Base-by-base conservation (phyloP, 2,329 filamentous ascomycete species). In the Nigrospora osmanthi region DNA sequence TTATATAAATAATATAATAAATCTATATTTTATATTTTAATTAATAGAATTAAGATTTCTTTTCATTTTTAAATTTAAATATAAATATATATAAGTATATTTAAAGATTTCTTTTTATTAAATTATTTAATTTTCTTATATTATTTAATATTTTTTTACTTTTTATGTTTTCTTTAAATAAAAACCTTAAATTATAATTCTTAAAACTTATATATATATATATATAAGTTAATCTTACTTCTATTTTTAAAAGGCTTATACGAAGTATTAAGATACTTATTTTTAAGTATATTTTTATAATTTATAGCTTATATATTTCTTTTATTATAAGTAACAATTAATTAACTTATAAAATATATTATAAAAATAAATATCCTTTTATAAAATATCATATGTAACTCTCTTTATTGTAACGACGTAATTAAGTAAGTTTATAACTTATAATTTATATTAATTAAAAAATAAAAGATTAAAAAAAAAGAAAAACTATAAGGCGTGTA, bases 231-330 rank as follows among this genome's bases (percentile, higher is more conserved):
- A 45, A 34, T 31, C 13, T 38, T 39, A 37, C 35, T 40, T 36
- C 37, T 35, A 42, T 39, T 42, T 32, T 16, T 42, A 48, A 12
- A 42, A 42, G n/a, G 34, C 38, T 35, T 15, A 36, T 28, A 42
- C 34, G 16, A 43, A 31, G 13, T 31, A 40, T 40, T 19, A 33
- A 42, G 30, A 43, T 32, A 37, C 42, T 38, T 35, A 32, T 41
- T 43, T 32, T 46, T 35, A 38, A 38, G 30, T 39, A 48, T 19
- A 28, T 43, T 43, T 39, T 47, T 47, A n/a, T n/a, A n/a, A n/a
- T n/a, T n/a, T n/a, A n/a, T n/a, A n/a, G n/a, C n/a, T n/a, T n/a
- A n/a, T n/a, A n/a, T n/a, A n/a, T n/a, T n/a, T n/a, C n/a, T n/a
- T n/a, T n/a, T n/a, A n/a, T n/a, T n/a, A n/a, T n/a, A n/a, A n/a